Conservation (phyloP, 2,329 filamentous ascomycete species). For the Diaporthe sp. region DNA sequence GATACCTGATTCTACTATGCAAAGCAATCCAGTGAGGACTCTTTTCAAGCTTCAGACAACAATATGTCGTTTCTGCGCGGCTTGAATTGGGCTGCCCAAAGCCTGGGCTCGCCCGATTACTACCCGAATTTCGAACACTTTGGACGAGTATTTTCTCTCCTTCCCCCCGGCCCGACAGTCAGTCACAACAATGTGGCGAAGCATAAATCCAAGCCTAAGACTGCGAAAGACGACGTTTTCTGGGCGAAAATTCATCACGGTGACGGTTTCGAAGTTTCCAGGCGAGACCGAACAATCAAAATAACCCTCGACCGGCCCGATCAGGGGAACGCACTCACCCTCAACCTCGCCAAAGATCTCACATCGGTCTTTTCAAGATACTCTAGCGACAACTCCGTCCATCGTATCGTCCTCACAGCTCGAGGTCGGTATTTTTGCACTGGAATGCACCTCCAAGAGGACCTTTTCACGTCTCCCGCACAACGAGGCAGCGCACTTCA, state of each 20-base stretch:
- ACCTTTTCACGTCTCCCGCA: neutral
- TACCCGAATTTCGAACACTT: constrained; percentile 7
- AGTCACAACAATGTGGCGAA: neutral
- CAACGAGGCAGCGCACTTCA: constrained; percentile 25
- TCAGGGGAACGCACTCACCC: constrained; percentile 1
- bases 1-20: neutral
- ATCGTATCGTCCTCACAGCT: constrained; percentile 48
- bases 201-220: neutral
- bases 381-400: neutral
- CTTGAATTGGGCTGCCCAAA: constrained; percentile 13
- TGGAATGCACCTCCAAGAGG: constrained; percentile 50
- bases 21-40: neutral
- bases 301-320: neutral
- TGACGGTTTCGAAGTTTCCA: neutral
- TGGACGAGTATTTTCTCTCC: neutral
- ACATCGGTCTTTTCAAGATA: neutral
- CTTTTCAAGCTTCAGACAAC: neutral
- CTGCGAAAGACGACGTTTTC: neutral
- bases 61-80: neutral
- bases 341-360: constrained; percentile 5
- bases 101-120: neutral
- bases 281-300: neutral
- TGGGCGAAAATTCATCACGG: neutral
- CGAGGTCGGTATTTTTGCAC: constrained; percentile 53
- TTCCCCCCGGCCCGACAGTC: neutral